Conservation (phyloP, 768 basidiomycete species). For the Tricholoma matsutake region DNA sequence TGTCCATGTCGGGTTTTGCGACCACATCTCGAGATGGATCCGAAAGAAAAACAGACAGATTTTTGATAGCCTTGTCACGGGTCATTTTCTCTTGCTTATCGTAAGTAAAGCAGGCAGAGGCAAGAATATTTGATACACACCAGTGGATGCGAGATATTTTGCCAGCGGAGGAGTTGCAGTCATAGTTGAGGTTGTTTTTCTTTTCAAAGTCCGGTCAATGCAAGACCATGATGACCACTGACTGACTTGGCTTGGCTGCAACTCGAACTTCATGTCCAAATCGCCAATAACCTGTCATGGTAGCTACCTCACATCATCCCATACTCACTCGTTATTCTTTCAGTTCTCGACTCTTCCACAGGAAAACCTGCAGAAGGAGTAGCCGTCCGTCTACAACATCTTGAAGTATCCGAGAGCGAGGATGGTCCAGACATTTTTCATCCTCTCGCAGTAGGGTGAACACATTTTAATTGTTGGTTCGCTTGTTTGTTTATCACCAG, state of each 20-base stretch:
- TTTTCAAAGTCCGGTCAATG: conserved; percentile 26
- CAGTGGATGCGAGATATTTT: conserved; percentile 91
- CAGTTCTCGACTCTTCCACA: conserved; percentile 83
- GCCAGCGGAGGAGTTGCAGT: conserved; percentile 58
- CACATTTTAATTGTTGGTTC: neutral
- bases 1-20: conserved; percentile 76
- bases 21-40: conserved; percentile 57
- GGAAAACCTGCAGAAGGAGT: conserved; percentile 81
- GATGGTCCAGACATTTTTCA: conserved; percentile 43
- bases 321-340: neutral
- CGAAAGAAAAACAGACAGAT: conserved; percentile 76
- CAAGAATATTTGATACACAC: conserved; percentile 37
- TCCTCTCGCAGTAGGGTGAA: conserved; percentile 60
- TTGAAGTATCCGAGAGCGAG: conserved; percentile 31
- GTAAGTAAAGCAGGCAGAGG: conserved; percentile 17
- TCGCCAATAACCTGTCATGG: conserved; percentile 94
- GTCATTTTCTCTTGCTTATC: conserved; percentile 74
- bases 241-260: no score
- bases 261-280: conserved; percentile 36
- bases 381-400: conserved; percentile 56
- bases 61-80: conserved; percentile 87
- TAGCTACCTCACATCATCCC: conserved; percentile 26
- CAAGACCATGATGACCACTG: conserved; percentile 3
- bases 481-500: conserved; percentile 9
- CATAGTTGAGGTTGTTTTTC: conserved; percentile 14